Evolutionary conservation across 495 filamentous ascomycete species (phyloP).

Genomic region (Penicillium bialowiezense): DNA sequence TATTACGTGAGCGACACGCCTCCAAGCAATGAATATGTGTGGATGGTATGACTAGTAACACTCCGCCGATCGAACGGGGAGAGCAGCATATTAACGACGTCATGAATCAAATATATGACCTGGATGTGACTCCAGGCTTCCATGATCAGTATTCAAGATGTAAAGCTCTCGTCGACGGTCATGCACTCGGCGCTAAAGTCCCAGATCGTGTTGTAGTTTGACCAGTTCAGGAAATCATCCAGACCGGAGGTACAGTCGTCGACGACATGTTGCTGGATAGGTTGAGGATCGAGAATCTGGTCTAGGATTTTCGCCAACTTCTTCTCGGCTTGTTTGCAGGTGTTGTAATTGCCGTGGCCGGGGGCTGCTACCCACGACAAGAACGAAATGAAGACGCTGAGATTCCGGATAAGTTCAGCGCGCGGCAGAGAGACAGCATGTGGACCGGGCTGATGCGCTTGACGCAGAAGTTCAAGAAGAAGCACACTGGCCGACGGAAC

Average conservation of each 20-base stretch:
- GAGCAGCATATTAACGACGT: neutral
- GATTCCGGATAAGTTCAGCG: conserved; percentile 60
- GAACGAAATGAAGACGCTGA: conserved; percentile 60
- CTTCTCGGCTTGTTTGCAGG: conserved; percentile 48
- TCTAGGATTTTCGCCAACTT: conserved; percentile 43
- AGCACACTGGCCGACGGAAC: conserved; percentile 59
- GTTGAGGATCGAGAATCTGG: conserved; percentile 38
- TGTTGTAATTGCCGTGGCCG: conserved; percentile 50
- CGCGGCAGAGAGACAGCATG: conserved; percentile 44
- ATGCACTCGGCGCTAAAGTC: conserved; percentile 36
- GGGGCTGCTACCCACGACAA: conserved; percentile 54
- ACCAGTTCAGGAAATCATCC: conserved; percentile 39
- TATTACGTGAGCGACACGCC: conserved; percentile 37
- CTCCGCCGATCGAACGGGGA: neutral
- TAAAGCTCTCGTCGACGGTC: conserved; percentile 22
- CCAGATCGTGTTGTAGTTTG: conserved; percentile 32
- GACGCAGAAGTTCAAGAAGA: conserved; percentile 58
- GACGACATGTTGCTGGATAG: conserved; percentile 27
- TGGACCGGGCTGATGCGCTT: conserved; percentile 43
- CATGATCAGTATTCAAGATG: conserved; percentile 12
- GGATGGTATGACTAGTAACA: conserved; percentile 37
- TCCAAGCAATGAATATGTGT: conserved; percentile 37
- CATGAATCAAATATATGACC: neutral
- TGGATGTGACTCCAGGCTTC: neutral
- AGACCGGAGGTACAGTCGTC: conserved; percentile 33